Evolutionary conservation across 345 rosid genomes (phyloP).

Genomic region (Populus euphratica): DNA sequence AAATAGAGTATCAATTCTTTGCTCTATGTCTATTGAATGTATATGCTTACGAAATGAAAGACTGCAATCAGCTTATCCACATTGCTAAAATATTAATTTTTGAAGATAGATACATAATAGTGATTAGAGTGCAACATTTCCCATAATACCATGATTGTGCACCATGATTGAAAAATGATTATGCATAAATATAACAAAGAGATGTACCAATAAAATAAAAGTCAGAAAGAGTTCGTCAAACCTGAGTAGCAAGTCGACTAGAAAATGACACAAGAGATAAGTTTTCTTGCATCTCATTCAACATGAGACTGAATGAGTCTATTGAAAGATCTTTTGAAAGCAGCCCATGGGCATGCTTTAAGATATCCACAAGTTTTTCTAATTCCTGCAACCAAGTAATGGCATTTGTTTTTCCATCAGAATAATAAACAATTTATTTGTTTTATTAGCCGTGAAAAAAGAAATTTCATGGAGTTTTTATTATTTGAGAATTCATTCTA

Average conservation of each 20-base stretch:
- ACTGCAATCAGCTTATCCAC: not conserved
- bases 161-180: not conserved
- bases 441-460: not conserved
- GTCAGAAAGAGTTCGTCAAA: constrained; percentile 19
- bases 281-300: constrained; percentile 97
- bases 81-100: not conserved
- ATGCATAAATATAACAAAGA: not conserved
- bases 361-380: constrained; percentile 73
- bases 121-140: not conserved
- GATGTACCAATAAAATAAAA: not conserved
- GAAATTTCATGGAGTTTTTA: not conserved
- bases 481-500: not conserved
- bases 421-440: not conserved
- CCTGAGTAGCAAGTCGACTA: constrained; percentile 97
- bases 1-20: not conserved
- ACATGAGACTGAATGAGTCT: constrained; percentile 77
- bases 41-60: not conserved
- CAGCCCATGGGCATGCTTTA: constrained; percentile 74
- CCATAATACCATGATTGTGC: not conserved
- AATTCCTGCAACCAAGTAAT: constrained; percentile 61
- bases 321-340: constrained; percentile 75
- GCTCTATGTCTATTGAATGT: not conserved
- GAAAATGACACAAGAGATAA: constrained; percentile 91
- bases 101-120: not conserved
- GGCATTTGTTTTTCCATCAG: not conserved